A percentile compares a stretch with the other conserved stretches of the same genome.
These are phyloP conservation scores for Hymenoscyphus scutula DNA, from an alignment of 2,329 filamentous ascomycete genomes.

Conservation along the genomic window DNA sequence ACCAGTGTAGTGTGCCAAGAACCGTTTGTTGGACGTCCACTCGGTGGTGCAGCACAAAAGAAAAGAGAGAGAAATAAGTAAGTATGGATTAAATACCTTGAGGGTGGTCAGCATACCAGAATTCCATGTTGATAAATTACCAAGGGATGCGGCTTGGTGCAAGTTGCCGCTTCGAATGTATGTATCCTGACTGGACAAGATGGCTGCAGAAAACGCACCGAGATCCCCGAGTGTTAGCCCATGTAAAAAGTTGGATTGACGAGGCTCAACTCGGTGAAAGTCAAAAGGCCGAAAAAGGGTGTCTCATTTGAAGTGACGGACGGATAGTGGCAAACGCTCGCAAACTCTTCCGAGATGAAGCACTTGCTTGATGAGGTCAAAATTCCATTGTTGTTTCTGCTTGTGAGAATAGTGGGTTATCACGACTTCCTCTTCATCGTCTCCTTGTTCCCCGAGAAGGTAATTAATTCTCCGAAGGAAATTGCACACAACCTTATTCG, in stretches of 20 bases:
- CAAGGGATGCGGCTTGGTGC: background rate
- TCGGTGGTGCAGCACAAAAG: background rate
- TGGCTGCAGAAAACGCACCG: background rate
- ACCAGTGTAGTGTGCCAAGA: background rate
- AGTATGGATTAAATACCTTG: background rate
- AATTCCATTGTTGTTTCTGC: background rate
- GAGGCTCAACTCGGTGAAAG: background rate
- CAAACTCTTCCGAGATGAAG: background rate
- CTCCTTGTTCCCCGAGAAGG: background rate
- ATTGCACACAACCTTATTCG: no score
- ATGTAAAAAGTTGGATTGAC: background rate
- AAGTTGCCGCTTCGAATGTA: background rate
- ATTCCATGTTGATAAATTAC: background rate
- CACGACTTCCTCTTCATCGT: background rate
- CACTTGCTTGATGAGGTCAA: background rate
- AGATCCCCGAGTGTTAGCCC: background rate
- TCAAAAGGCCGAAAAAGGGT: background rate
- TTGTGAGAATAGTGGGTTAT: background rate
- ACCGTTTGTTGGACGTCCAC: background rate
- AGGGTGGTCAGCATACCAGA: background rate
- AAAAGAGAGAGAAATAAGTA: background rate
- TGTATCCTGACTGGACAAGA: background rate
- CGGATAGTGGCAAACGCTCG: no score
- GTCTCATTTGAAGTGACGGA: background rate
- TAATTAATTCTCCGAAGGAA: background rate